Conservation (phyloP, 2,329 filamentous ascomycete genomes). For the Acrocalymma vagum region DNA sequence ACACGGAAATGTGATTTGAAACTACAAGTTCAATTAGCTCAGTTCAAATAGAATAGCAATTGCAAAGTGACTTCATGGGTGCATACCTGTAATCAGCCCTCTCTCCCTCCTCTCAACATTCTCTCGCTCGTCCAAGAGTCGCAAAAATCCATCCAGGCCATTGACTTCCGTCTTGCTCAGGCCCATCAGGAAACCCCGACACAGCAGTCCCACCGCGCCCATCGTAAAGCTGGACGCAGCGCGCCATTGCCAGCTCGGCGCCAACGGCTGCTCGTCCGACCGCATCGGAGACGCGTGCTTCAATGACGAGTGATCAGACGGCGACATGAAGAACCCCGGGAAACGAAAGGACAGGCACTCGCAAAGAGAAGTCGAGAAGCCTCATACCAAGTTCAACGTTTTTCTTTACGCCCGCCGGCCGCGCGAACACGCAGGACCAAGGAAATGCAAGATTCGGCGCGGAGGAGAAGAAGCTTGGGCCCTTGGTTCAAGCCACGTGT, state of each 20-base stretch:
- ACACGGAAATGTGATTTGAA: constrained; percentile 90
- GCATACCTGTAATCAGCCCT: constrained; percentile 82
- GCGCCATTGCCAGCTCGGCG: constrained; percentile 74
- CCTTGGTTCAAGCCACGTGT: constrained; percentile 20
- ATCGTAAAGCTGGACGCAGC: constrained; percentile 77
- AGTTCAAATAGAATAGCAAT: constrained; percentile 3
- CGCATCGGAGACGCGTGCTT: no score
- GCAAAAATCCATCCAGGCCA: constrained; percentile 78
- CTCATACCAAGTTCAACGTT: no score
- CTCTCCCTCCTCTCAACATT: constrained; percentile 72
- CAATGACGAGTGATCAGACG: no score
- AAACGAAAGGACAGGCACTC: no score
- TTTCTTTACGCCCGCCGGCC: no score
- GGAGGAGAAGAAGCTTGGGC: constrained; percentile 1
- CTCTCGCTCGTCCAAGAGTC: constrained; percentile 76
- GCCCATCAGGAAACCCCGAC: constrained; percentile 76
- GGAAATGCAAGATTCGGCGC: no score
- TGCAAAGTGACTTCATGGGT: no score
- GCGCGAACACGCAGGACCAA: no score
- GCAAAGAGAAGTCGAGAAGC: no score
- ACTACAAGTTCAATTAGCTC: constrained; percentile 60
- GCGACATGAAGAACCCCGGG: no score
- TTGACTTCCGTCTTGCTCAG: constrained; percentile 78
- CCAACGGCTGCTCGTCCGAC: constrained; percentile 54
- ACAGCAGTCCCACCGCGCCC: constrained; percentile 75